Conservation (phyloP, 345 rosid genomes). For the Eutrema heterophyllum region DNA sequence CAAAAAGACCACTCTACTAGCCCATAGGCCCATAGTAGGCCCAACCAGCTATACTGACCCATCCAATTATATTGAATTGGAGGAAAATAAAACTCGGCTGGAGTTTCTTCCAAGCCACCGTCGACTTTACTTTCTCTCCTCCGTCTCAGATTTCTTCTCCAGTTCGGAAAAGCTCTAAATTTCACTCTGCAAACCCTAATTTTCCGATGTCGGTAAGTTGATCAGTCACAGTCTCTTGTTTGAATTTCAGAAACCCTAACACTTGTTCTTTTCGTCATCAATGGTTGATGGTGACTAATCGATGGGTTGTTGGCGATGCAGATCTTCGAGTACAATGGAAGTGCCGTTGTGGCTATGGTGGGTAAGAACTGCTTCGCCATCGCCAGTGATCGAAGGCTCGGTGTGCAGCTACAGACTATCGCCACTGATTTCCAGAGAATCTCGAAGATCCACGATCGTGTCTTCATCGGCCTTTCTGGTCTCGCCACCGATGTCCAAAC, state of each 20-base stretch:
- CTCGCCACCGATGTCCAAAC: conserved; percentile 94
- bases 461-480: conserved; percentile 88
- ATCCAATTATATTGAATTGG: neutral
- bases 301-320: conserved; percentile 24
- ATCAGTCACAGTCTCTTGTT: neutral
- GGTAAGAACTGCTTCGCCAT: conserved; percentile 99
- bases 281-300: neutral
- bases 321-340: conserved; percentile 98
- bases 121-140: conserved; percentile 18
- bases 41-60: too few species aligned
- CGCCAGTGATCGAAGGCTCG: conserved; percentile 90
- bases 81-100: conserved; percentile 17
- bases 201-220: conserved; percentile 53
- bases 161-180: conserved; percentile 6
- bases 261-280: neutral
- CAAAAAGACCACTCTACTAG: neutral
- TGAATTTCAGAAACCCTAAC: neutral
- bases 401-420: conserved; percentile 92
- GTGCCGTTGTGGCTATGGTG: conserved; percentile 97
- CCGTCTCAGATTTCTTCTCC: conserved; percentile 22
- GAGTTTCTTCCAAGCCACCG: conserved; percentile 45
- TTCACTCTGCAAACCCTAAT: conserved; percentile 10
- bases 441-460: conserved; percentile 75
- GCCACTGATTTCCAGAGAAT: conserved; percentile 95
- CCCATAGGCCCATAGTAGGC: conserved; percentile 10